These are phyloP conservation scores for Phytophthora kernoviae DNA, from an alignment of 352 stramenopile species.

Conservation along the genomic window DNA sequence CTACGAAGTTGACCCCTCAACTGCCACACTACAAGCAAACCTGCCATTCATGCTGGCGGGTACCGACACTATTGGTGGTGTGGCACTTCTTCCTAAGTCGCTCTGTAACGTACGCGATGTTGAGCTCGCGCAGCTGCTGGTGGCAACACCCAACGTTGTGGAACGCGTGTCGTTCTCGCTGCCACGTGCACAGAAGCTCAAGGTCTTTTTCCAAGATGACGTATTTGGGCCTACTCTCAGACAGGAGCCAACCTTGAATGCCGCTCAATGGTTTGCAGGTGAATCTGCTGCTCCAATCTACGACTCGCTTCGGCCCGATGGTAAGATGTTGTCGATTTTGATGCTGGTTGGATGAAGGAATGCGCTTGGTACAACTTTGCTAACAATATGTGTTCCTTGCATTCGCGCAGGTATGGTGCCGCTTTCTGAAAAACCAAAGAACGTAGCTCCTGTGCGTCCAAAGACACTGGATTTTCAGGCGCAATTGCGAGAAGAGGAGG, in stretches of 20 bases:
- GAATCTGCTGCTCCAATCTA: conserved; percentile 42
- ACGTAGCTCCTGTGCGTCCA: conserved; percentile 36
- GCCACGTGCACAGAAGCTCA: conserved; percentile 66
- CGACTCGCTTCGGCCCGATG: conserved; percentile 58
- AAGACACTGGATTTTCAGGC: conserved; percentile 80
- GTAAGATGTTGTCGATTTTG: conserved; percentile 26
- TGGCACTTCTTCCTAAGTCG: conserved; percentile 63
- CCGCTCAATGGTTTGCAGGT: conserved; percentile 62
- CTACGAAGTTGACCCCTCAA: conserved; percentile 61
- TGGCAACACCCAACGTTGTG: conserved; percentile 57
- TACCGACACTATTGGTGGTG: conserved; percentile 55
- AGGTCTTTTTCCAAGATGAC: conserved; percentile 84
- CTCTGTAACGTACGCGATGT: conserved; percentile 70
- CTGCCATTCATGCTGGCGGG: conserved; percentile 64
- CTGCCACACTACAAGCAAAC: conserved; percentile 56
- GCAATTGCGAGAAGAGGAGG: conserved; percentile 58
- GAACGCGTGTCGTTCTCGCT: conserved; percentile 71
- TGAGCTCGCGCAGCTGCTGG: conserved; percentile 67
- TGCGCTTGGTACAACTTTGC: too few relatives aligned
- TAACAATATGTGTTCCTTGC: conserved; percentile 6
- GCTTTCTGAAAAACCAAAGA: conserved; percentile 62
- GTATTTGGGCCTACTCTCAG: conserved; percentile 54
- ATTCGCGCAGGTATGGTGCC: conserved; percentile 49
- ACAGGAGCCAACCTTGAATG: conserved; percentile 34
- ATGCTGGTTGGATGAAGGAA: neutral